phyloP scores from a whole-genome alignment of 2,329 filamentous ascomycete genomes.

The Aspergillus phoenicis region DNA sequence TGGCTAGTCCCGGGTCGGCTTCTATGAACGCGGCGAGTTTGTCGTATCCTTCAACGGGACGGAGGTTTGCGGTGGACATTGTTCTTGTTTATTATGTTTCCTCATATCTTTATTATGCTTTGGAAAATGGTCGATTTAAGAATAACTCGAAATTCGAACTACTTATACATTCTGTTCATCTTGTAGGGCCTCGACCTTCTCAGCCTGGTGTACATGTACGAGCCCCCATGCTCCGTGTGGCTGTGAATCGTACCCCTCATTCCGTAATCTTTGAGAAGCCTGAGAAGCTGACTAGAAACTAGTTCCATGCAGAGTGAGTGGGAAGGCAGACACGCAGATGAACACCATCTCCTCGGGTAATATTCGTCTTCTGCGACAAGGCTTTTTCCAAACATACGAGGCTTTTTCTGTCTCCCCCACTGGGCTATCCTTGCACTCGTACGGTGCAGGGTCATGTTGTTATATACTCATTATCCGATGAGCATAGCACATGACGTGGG shows the following conservation, averaged over 20 bases:
- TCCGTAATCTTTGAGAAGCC: neutral
- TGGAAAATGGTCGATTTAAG: too few relatives aligned
- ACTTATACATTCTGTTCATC: neutral
- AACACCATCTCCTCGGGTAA: neutral
- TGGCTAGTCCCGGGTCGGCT: neutral
- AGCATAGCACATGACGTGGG: neutral
- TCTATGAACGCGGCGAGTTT: constrained; percentile 6
- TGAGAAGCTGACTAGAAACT: neutral
- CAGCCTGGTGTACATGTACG: neutral
- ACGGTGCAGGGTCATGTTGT: neutral
- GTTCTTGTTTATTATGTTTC: neutral
- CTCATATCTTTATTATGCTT: neutral
- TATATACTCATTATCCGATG: neutral
- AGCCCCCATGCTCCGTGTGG: neutral
- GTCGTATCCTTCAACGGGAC: constrained; percentile 5
- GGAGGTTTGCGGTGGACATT: neutral
- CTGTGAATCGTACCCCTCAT: neutral
- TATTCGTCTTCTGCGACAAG: neutral
- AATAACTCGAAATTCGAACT: neutral
- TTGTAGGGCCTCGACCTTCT: neutral
- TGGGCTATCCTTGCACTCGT: neutral
- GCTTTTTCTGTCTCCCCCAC: neutral
- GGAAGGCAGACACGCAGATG: neutral
- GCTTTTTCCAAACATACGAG: neutral
- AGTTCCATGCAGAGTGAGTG: neutral